A percentile compares a stretch with the other conserved stretches of the same genome.
These are phyloP conservation scores for Cylindricascospora bacillispora DNA, from an alignment of 1,139 yeast genomes.

Conservation along the genomic window DNA sequence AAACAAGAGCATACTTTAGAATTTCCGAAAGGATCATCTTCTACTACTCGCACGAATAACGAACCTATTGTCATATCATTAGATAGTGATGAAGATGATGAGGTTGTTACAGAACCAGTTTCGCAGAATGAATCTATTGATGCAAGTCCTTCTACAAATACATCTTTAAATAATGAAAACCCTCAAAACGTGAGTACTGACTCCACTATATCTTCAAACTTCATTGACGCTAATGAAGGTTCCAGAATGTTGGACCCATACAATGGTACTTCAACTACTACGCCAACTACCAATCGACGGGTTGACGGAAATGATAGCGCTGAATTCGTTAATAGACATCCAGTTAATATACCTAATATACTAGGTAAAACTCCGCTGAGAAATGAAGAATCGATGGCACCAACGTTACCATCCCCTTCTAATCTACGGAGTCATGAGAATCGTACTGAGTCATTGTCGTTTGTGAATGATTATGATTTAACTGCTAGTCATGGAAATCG, in stretches of 20 bases:
- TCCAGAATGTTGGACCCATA: conserved; percentile 3
- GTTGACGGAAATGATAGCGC: conserved; percentile 1
- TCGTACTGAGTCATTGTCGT: no score
- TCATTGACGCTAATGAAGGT: not conserved
- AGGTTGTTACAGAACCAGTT: conserved; percentile 3
- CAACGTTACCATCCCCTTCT: no score
- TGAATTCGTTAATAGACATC: conserved; percentile 1
- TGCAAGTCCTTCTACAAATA: conserved; percentile 3
- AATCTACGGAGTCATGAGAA: no score
- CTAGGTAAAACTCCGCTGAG: conserved; percentile 11
- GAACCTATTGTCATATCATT: conserved; percentile 23
- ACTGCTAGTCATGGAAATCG: no score
- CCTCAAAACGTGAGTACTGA: not conserved
- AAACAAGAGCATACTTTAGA: not conserved
- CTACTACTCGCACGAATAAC: conserved; percentile 2
- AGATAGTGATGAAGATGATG: conserved; percentile 26
- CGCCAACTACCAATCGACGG: conserved; percentile 1
- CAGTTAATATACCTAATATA: conserved; percentile 4
- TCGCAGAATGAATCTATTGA: conserved; percentile 1
- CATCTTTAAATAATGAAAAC: conserved; percentile 1
- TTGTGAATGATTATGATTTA: no score
- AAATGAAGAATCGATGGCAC: not conserved
- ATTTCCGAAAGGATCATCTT: not conserved
- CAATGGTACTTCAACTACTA: not conserved
- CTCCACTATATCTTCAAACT: not conserved